Evolutionary conservation across 2,329 filamentous ascomycete species (phyloP).

Genomic region (Trichoderma koningii): DNA sequence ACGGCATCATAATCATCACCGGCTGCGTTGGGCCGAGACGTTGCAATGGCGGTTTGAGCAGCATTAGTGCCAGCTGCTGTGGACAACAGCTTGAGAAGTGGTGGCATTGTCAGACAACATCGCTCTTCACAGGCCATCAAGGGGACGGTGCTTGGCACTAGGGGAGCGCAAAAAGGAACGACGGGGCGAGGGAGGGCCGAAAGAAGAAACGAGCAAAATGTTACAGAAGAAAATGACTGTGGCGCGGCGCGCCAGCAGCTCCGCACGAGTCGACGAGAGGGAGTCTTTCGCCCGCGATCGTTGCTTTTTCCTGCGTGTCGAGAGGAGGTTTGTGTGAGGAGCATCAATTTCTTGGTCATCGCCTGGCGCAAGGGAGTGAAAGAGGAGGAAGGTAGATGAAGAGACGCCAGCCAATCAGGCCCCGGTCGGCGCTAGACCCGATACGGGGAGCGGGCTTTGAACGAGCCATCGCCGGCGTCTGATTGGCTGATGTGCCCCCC

Average conservation of each 20-base stretch:
- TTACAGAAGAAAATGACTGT: background rate
- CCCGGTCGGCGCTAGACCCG: slow-evolving; percentile 14
- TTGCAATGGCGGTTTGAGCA: slow-evolving; percentile 11
- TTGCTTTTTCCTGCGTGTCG: slow-evolving; percentile 19
- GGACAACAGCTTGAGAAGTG: background rate
- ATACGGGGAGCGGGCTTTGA: slow-evolving; percentile 4
- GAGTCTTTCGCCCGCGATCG: slow-evolving; percentile 15
- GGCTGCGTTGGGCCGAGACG: slow-evolving; percentile 25
- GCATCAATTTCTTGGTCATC: background rate
- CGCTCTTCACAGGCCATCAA: slow-evolving; percentile 10
- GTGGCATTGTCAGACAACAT: slow-evolving; percentile 23
- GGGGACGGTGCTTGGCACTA: slow-evolving; percentile 15
- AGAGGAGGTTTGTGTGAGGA: slow-evolving; percentile 27
- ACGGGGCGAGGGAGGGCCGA: background rate
- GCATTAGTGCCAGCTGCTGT: slow-evolving; percentile 19
- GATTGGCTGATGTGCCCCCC: slow-evolving; percentile 3
- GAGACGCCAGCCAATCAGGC: slow-evolving; percentile 3
- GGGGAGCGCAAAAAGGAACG: background rate
- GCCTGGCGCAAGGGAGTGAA: slow-evolving; percentile 24
- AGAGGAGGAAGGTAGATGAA: background rate
- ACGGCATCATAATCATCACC: slow-evolving; percentile 22
- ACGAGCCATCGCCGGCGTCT: slow-evolving; percentile 2
- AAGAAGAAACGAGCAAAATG: background rate
- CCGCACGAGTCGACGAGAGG: background rate
- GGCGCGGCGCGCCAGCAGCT: background rate